phyloP scores from a whole-genome alignment of 176 grass and related monocot species.

The Ensete glaucum region DNA sequence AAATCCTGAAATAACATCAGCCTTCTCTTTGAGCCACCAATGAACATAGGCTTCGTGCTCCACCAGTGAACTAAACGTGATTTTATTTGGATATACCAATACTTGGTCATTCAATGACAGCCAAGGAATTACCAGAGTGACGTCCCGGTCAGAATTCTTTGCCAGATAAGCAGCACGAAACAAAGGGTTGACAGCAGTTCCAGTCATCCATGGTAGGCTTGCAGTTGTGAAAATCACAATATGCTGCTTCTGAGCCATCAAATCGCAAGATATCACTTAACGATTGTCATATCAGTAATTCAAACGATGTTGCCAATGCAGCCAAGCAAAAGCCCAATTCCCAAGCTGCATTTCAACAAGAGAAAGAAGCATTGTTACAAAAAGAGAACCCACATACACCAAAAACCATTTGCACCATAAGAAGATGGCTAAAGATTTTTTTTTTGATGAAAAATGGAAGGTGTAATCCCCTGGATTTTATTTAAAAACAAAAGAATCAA shows the following conservation, averaged over 20 bases:
- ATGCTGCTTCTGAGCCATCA: conserved; percentile 57
- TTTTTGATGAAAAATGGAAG: not conserved
- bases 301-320: not conserved
- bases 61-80: conserved; percentile 47
- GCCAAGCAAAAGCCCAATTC: not conserved
- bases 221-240: conserved; percentile 87
- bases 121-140: conserved; percentile 81
- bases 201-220: conserved; percentile 93
- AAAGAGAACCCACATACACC: not conserved
- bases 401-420: not conserved
- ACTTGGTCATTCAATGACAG: conserved; percentile 58
- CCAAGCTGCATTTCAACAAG: not conserved
- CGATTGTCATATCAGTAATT: not conserved
- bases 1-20: conserved; percentile 40
- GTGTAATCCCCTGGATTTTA: not conserved
- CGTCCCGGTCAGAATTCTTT: conserved; percentile 47
- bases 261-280: not conserved
- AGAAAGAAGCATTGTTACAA: not conserved
- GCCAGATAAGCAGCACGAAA: conserved; percentile 90
- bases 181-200: conserved; percentile 82
- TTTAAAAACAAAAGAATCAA: not conserved
- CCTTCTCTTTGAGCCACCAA: conserved; percentile 72
- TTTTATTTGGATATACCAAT: conserved; percentile 88
- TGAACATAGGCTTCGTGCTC: conserved; percentile 71
- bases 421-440: not conserved